Conservation (phyloP, 2,329 filamentous ascomycete genomes). For the Cyphellophora europaea region DNA sequence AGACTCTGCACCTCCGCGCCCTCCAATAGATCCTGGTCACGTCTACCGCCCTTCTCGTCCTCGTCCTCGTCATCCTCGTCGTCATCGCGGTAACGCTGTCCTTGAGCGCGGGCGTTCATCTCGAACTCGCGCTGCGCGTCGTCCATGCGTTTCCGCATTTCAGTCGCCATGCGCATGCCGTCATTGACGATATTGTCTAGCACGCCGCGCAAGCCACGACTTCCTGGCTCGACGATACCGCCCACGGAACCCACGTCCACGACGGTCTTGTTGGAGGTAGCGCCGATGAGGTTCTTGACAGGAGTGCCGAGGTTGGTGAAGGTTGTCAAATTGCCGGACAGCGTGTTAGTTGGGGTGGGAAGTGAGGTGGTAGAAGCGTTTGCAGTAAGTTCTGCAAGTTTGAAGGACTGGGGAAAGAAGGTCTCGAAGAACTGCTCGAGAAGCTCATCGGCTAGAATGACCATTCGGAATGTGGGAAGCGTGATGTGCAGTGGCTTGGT, state of each 20-base stretch:
- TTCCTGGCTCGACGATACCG: slow-evolving; percentile 53
- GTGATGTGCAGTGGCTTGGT: slow-evolving; percentile 92
- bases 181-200: slow-evolving; percentile 96
- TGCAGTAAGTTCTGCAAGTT: slow-evolving; percentile 59
- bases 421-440: slow-evolving; percentile 97
- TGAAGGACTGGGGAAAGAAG: slow-evolving; percentile 88
- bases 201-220: slow-evolving; percentile 80
- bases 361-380: slow-evolving; percentile 32
- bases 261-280: slow-evolving; percentile 24
- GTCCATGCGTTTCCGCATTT: slow-evolving; percentile 87
- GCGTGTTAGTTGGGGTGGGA: slow-evolving; percentile 33
- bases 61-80: slow-evolving; percentile 44
- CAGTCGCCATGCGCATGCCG: slow-evolving; percentile 88
- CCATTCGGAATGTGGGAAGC: slow-evolving; percentile 96
- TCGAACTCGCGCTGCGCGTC: slow-evolving; percentile 90
- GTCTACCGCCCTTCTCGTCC: slow-evolving; percentile 30
- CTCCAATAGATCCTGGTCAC: slow-evolving; percentile 60
- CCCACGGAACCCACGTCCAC: slow-evolving; percentile 33
- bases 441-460: slow-evolving; percentile 88
- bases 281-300: slow-evolving; percentile 30
- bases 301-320: slow-evolving; percentile 62
- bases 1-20: slow-evolving; percentile 57
- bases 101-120: slow-evolving; percentile 55
- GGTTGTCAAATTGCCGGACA: slow-evolving; percentile 68
- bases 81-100: slow-evolving; percentile 39